Evolutionary conservation across 805 yeast species (phyloP).

Genomic region (Saturnispora silvae): DNA sequence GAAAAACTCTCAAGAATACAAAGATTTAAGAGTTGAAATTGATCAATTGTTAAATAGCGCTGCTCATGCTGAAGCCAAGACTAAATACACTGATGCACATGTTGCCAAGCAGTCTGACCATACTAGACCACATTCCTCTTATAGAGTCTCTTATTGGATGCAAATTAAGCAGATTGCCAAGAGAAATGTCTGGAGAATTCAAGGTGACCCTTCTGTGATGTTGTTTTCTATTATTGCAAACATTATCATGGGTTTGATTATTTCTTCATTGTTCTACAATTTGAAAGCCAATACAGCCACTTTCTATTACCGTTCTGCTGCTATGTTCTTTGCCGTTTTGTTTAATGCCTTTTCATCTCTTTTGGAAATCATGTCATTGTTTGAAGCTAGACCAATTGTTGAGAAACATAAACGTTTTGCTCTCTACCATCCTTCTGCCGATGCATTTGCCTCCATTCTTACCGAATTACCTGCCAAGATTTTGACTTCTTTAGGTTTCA

Average conservation of each 20-base stretch:
- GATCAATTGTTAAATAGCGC: conserved; percentile 21
- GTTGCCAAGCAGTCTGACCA: conserved; percentile 40
- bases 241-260: conserved; percentile 41
- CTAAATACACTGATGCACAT: conserved; percentile 13
- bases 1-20: conserved; percentile 27
- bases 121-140: conserved; percentile 39
- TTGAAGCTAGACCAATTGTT: conserved; percentile 45
- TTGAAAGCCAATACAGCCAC: conserved; percentile 32
- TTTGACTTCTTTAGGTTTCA: conserved; percentile 34
- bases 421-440: conserved; percentile 46
- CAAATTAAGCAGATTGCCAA: conserved; percentile 37
- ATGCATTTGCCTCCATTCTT: conserved; percentile 51
- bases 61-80: conserved; percentile 7
- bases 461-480: conserved; percentile 48
- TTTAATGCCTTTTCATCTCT: conserved; percentile 54
- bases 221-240: conserved; percentile 34
- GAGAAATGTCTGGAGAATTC: conserved; percentile 39
- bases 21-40: conserved; percentile 25
- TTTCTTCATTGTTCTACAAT: conserved; percentile 51
- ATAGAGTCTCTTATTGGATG: conserved; percentile 39
- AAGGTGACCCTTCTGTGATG: conserved; percentile 40
- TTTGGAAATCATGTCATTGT: conserved; percentile 45
- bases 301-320: conserved; percentile 48
- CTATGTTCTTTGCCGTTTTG: conserved; percentile 56
- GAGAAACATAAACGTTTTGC: conserved; percentile 51